Evolutionary conservation across 2,329 filamentous ascomycete genomes (phyloP), one percentile per base, ranked within the genome.

Genomic region (Fusarium setosum): DNA sequence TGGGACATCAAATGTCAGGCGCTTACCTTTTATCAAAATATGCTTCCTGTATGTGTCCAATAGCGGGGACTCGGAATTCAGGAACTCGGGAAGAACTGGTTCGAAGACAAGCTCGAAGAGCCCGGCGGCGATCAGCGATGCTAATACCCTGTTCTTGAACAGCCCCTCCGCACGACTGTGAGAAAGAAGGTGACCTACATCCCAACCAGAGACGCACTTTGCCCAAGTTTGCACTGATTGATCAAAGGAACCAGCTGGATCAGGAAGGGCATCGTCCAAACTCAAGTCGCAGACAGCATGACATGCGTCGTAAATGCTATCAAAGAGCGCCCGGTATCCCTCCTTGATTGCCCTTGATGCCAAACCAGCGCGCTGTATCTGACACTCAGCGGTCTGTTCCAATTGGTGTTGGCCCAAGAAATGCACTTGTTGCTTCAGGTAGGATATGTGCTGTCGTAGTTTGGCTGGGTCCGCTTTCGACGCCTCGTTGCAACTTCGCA

Each of bases 41-140:
- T 31, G 18, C 1, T 32, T 21, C 5, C 54, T 37, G 3, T 52
- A 58, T 2, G 12, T 8, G 6, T 23, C 11, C 3, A 10, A n/a
- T 4, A 20, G 42, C 5, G 31, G 21, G 6, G 24, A 24, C 13
- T 29, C 18, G 26, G n/a, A 7, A 35, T 8, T 10, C n/a, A 55
- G 12, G 1, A 55, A 11, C 5, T 35, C 12, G 8, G 47, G 53
- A 18, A 57, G 40, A 2, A 31, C 29, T 2, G 45, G 53, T 23
- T 41, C 40, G 12, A 58, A 47, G 20, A 45, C 53, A 4, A 24
- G 34, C 3, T 52, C 53, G 17, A 58, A 23, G 8, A 58, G 18
- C 2, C 38, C 57, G 6, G 45, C 45, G 5, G 3, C 15, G 6
- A 60, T 12, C 7, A 60, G 17, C 3, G 53, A 38, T 1, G 21